Evolutionary conservation across 2,329 filamentous ascomycete species (phyloP).

Genomic region (Chalaropsis ovoidea): DNA sequence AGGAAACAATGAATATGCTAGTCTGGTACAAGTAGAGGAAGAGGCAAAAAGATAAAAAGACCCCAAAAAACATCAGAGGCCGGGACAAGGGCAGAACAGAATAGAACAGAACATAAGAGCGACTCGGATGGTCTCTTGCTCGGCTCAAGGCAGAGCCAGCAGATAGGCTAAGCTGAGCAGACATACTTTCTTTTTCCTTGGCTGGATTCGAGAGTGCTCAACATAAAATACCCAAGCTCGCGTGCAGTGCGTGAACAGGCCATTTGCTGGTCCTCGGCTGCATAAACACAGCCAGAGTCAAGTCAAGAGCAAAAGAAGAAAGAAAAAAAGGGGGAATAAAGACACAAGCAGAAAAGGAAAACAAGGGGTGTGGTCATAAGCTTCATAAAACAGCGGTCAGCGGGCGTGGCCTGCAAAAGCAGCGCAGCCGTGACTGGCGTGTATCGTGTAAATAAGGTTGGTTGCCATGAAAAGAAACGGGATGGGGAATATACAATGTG

Average conservation of each 20-base stretch:
- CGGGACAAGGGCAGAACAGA: too few relatives aligned
- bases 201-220: background rate
- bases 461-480: background rate
- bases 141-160: background rate
- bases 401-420: background rate
- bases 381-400: conserved; percentile 11
- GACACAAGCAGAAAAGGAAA: conserved; percentile 22
- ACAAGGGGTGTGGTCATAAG: conserved; percentile 21
- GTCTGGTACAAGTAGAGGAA: background rate
- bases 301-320: background rate
- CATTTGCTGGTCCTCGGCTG: background rate
- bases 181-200: background rate
- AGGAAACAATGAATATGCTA: background rate
- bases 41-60: too few relatives aligned
- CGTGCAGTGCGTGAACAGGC: background rate
- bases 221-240: background rate
- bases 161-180: background rate
- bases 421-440: background rate
- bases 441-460: background rate
- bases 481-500: conserved; percentile 1
- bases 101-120: background rate
- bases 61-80: too few relatives aligned
- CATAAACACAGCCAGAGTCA: background rate
- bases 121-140: too few relatives aligned
- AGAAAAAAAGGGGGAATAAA: conserved; percentile 12